Conservation (phyloP, 2,329 filamentous ascomycete species). For the Fusarium tupiense region DNA sequence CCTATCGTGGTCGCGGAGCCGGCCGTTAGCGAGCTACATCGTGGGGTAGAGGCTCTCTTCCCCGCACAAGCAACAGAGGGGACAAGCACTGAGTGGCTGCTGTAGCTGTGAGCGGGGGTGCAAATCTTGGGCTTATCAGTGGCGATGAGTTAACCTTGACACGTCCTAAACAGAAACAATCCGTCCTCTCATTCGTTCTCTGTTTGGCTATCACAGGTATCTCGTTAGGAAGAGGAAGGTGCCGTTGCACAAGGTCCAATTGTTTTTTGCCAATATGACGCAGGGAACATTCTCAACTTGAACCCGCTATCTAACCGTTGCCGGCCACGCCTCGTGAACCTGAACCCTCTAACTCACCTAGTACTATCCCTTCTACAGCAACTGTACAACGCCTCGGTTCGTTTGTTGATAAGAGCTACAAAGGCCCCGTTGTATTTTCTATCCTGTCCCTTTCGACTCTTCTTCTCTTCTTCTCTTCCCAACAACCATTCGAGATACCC, state of each 20-base stretch:
- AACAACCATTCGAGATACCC: not conserved
- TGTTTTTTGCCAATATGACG: conserved; percentile 31
- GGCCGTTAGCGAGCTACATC: conserved; percentile 41
- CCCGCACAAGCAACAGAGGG: conserved; percentile 19
- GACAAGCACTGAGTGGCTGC: not conserved
- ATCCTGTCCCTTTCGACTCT: not conserved
- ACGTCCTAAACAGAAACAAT: conserved; percentile 21
- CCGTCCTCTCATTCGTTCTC: conserved; percentile 18
- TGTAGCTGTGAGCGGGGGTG: conserved; percentile 21
- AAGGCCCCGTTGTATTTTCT: conserved; percentile 9
- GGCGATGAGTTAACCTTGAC: conserved; percentile 23
- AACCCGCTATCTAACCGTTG: conserved; percentile 38
- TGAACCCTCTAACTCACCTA: not conserved
- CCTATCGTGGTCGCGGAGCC: conserved; percentile 45
- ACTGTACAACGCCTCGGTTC: conserved; percentile 28
- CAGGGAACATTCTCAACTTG: conserved; percentile 14
- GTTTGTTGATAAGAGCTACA: conserved; percentile 31
- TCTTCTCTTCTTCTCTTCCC: not conserved
- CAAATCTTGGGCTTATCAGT: conserved; percentile 42
- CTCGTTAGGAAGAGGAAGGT: conserved; percentile 30
- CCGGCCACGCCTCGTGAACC: conserved; percentile 26
- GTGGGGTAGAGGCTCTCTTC: conserved; percentile 39
- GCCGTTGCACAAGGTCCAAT: conserved; percentile 19
- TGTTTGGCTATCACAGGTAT: conserved; percentile 24
- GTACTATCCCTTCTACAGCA: conserved; percentile 1